Conservation (phyloP, 2,329 filamentous ascomycete genomes). For the Arthrobotrys iridis region DNA sequence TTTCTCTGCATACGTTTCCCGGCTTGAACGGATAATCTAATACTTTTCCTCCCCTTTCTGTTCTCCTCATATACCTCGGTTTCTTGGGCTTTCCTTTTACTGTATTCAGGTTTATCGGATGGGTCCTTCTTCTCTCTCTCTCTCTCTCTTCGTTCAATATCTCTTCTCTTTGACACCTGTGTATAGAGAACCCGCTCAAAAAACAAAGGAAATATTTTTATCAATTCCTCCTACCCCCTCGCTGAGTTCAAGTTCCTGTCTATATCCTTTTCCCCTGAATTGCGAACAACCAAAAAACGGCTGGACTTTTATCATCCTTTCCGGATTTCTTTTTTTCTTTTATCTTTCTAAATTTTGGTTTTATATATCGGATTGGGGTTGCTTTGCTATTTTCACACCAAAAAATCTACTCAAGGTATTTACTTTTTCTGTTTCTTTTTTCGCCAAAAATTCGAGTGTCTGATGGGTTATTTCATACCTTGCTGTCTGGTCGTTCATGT, state of each 20-base stretch:
- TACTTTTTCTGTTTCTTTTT: constrained; percentile 51
- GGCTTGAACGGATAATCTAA: constrained; percentile 55
- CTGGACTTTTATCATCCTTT: constrained; percentile 54
- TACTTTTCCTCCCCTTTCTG: constrained; percentile 38
- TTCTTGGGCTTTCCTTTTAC: constrained; percentile 55
- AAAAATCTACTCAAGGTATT: constrained; percentile 58
- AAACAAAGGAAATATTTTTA: constrained; percentile 33
- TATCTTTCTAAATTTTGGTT: no score
- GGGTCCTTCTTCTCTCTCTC: constrained; percentile 21
- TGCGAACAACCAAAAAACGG: constrained; percentile 32
- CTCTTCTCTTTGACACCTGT: constrained; percentile 46
- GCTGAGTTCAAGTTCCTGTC: background rate
- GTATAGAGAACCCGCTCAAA: constrained; percentile 32
- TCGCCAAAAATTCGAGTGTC: constrained; percentile 32
- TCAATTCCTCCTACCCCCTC: constrained; percentile 4
- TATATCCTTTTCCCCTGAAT: constrained; percentile 11
- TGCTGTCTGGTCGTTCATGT: background rate
- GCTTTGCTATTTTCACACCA: constrained; percentile 56
- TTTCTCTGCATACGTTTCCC: constrained; percentile 34
- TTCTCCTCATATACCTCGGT: constrained; percentile 34
- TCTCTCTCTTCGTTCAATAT: constrained; percentile 22
- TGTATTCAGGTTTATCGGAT: constrained; percentile 39
- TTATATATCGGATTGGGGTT: constrained; percentile 50
- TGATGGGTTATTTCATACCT: constrained; percentile 22
- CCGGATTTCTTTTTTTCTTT: constrained; percentile 56